Percentiles rank a stretch among this genome's conserved stretches.
Evolutionary conservation across 495 filamentous ascomycete species (phyloP).

Genomic region (Podospora pseudocomata): DNA sequence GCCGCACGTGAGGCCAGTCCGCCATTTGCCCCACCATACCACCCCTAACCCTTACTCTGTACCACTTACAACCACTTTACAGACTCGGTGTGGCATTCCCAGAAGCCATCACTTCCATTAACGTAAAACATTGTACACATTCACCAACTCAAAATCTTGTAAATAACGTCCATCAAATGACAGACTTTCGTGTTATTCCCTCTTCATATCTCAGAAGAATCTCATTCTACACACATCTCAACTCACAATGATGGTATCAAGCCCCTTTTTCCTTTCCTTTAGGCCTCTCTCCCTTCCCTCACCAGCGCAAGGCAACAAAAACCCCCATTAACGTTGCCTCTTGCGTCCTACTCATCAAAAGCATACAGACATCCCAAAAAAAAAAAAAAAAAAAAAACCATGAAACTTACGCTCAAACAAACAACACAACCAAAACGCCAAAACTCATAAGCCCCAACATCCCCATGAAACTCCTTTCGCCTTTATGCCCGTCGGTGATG

Average conservation of each 20-base stretch:
- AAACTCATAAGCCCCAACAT: background rate
- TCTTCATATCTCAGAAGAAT: background rate
- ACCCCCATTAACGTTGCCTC: background rate
- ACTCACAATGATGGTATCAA: background rate
- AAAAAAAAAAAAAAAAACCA: background rate
- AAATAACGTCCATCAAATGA: background rate
- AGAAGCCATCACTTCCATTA: background rate
- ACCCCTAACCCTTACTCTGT: no score
- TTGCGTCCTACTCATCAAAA: background rate
- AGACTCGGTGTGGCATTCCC: no score
- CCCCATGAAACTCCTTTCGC: background rate
- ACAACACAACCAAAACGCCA: slow-evolving; percentile 2
- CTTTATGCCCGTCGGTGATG: no score
- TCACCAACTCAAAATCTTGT: background rate
- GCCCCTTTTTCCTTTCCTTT: background rate
- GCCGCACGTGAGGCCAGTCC: no score
- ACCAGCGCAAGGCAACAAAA: background rate
- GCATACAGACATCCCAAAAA: slow-evolving; percentile 1
- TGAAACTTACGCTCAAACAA: background rate
- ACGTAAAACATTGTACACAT: background rate
- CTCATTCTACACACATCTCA: background rate
- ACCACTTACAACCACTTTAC: no score
- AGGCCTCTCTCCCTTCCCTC: background rate
- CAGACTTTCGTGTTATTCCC: background rate
- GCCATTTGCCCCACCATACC: no score